phyloP scores from a whole-genome alignment of 2,329 filamentous ascomycete species.

The Microdochium trichocladiopsis region DNA sequence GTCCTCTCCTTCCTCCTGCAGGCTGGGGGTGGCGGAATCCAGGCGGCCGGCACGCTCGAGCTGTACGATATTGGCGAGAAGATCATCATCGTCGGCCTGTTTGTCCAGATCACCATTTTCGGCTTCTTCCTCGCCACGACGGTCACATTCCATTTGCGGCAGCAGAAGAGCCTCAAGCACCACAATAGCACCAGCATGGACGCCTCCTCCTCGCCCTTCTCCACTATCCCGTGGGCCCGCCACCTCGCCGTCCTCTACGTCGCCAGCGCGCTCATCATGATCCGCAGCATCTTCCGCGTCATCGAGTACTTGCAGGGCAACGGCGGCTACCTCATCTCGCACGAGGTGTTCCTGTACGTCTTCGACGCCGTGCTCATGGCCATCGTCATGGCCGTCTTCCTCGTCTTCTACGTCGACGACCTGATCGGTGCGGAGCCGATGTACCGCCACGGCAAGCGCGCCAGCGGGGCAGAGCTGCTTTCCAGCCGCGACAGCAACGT shows the following conservation, averaged over 20 bases:
- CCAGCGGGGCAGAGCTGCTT: neutral
- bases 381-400: slow-evolving; percentile 29
- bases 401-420: slow-evolving; percentile 8
- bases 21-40: slow-evolving; percentile 23
- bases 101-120: slow-evolving; percentile 43
- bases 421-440: neutral
- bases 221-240: slow-evolving; percentile 15
- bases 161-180: slow-evolving; percentile 3
- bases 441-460: neutral
- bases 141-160: slow-evolving; percentile 27
- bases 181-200: neutral
- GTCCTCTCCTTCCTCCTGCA: slow-evolving; percentile 35
- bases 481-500: neutral
- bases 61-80: slow-evolving; percentile 25
- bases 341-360: slow-evolving; percentile 34
- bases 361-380: slow-evolving; percentile 35
- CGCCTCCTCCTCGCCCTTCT: slow-evolving; percentile 21
- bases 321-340: slow-evolving; percentile 28
- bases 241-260: slow-evolving; percentile 21
- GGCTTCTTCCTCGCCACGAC: slow-evolving; percentile 38
- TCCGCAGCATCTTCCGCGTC: slow-evolving; percentile 37
- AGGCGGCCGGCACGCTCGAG: slow-evolving; percentile 16
- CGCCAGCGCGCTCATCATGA: slow-evolving; percentile 30
- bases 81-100: slow-evolving; percentile 39
- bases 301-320: slow-evolving; percentile 38